phyloP scores from a whole-genome alignment of 495 filamentous ascomycete species.

The Alectoria sarmentosa region DNA sequence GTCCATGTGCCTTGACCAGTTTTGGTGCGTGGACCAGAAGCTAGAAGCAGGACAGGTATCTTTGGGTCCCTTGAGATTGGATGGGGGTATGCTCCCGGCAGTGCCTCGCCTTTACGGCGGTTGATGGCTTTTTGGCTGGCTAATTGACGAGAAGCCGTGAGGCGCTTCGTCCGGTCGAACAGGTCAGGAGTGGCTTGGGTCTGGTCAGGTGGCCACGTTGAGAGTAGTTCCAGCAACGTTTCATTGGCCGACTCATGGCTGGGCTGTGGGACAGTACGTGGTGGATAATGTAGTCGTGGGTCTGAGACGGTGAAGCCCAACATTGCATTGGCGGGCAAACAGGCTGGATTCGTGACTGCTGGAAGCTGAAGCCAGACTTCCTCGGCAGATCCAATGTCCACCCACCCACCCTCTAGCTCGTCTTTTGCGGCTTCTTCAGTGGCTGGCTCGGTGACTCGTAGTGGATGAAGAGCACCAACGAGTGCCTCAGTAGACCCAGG shows the following conservation, averaged over 20 bases:
- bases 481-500: conserved; percentile 79
- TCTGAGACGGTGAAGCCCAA: conserved; percentile 69
- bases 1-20: conserved; percentile 68
- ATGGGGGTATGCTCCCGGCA: conserved; percentile 57
- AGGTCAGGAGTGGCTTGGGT: conserved; percentile 47
- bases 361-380: conserved; percentile 56
- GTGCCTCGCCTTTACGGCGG: conserved; percentile 62
- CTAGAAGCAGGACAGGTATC: conserved; percentile 71
- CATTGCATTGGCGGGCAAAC: conserved; percentile 65
- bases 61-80: conserved; percentile 60
- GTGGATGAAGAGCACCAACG: conserved; percentile 59
- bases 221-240: conserved; percentile 50
- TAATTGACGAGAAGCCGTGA: conserved; percentile 53
- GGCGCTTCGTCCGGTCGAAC: conserved; percentile 61
- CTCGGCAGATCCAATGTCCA: conserved; percentile 24
- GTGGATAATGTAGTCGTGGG: conserved; percentile 71
- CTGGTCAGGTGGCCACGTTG: conserved; percentile 64
- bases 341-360: conserved; percentile 66
- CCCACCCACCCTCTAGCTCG: conserved; percentile 14
- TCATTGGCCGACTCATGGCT: conserved; percentile 37
- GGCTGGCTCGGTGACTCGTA: conserved; percentile 24
- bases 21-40: conserved; percentile 45
- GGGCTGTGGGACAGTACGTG: conserved; percentile 35
- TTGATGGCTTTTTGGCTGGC: conserved; percentile 83
- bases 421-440: background rate